Evolutionary conservation across 2,329 filamentous ascomycete species (phyloP).

Genomic region (Uncinocarpus reesii): DNA sequence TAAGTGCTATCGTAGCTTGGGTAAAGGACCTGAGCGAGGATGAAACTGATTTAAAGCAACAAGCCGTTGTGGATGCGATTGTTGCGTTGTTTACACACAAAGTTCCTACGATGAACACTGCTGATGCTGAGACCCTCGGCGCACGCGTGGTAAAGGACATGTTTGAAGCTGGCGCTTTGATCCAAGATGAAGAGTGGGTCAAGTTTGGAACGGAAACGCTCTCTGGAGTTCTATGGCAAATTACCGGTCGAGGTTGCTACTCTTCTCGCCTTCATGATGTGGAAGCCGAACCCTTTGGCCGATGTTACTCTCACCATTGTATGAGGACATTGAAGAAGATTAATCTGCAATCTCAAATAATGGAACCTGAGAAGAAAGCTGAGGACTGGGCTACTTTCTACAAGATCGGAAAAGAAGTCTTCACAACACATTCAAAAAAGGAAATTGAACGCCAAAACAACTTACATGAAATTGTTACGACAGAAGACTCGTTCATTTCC

Average conservation of each 20-base stretch:
- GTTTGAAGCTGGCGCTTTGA: conserved; percentile 64
- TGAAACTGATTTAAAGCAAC: conserved; percentile 74
- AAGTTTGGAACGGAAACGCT: conserved; percentile 74
- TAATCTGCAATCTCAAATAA: conserved; percentile 64
- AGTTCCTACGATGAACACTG: conserved; percentile 96
- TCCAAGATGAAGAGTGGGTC: conserved; percentile 94
- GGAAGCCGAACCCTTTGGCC: conserved; percentile 49
- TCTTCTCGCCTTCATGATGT: conserved; percentile 68
- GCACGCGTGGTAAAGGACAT: conserved; percentile 68
- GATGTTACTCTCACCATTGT: conserved; percentile 91
- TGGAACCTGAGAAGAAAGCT: conserved; percentile 57
- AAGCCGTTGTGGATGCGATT: conserved; percentile 76
- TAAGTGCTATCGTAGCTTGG: conserved; percentile 81
- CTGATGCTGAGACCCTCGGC: conserved; percentile 82
- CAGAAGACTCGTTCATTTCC: conserved; percentile 82
- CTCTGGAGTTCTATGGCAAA: conserved; percentile 83
- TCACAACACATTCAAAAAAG: conserved; percentile 64
- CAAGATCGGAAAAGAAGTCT: conserved; percentile 64
- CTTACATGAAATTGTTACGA: conserved; percentile 87
- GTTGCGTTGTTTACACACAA: conserved; percentile 86
- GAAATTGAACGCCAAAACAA: conserved; percentile 90
- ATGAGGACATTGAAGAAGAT: conserved; percentile 91
- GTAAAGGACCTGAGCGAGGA: conserved; percentile 81
- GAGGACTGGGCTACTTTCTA: conserved; percentile 89
- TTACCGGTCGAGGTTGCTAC: conserved; percentile 87